Percentiles rank a stretch among this genome's conserved stretches.
phyloP scores from a whole-genome alignment of 2,329 filamentous ascomycete genomes.

The Alternaria solani region DNA sequence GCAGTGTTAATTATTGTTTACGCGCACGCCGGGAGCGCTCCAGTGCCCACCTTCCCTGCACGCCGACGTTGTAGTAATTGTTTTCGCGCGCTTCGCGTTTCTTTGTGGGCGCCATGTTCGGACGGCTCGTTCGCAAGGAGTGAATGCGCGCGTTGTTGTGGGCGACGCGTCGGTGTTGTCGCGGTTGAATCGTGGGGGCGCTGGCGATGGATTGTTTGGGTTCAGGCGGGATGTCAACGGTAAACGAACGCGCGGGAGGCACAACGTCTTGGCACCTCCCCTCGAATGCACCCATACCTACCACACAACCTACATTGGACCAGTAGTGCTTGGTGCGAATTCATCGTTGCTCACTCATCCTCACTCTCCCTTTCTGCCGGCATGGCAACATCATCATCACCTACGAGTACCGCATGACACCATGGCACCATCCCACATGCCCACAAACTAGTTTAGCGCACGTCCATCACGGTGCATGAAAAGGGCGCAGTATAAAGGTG shows the following conservation, averaged over 20 bases:
- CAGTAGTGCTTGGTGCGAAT: neutral
- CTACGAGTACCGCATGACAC: conserved; percentile 18
- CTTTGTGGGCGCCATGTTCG: conserved; percentile 44
- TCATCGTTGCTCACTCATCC: neutral
- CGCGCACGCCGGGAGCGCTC: conserved; percentile 9
- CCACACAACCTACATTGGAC: neutral
- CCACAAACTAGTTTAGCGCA: conserved; percentile 19
- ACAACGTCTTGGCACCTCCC: conserved; percentile 16
- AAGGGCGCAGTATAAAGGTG: conserved; percentile 23
- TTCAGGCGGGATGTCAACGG: conserved; percentile 25
- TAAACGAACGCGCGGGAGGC: conserved; percentile 12
- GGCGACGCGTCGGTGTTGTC: conserved; percentile 22
- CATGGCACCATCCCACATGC: conserved; percentile 5
- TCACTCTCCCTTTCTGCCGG: no score
- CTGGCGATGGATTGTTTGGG: conserved; percentile 33
- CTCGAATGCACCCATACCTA: neutral
- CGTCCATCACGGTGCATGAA: conserved; percentile 24
- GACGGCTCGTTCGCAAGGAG: neutral
- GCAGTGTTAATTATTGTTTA: conserved; percentile 19
- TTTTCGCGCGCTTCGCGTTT: conserved; percentile 52
- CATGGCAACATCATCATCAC: neutral
- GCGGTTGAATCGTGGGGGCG: conserved; percentile 2
- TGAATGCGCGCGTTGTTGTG: conserved; percentile 26
- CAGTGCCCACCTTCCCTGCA: conserved; percentile 48
- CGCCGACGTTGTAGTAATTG: conserved; percentile 51